Base-by-base conservation (phyloP, 2,329 filamentous ascomycete genomes). In the Pseudogymnoascus destructans region DNA sequence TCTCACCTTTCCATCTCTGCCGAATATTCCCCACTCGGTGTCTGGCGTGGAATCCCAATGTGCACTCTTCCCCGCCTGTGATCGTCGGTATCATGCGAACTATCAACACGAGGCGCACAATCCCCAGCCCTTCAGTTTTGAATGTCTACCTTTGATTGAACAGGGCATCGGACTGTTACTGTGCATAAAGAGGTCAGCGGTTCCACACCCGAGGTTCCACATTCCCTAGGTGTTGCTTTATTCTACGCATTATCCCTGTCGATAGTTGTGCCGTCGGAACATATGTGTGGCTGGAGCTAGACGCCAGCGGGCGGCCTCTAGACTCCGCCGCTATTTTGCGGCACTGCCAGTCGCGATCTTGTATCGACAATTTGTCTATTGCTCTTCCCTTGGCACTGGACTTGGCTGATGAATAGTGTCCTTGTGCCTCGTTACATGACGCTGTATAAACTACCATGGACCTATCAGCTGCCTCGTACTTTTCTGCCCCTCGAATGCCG, bases 11-110 rank as follows among this genome's bases (percentile, higher is more conserved):
- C 9, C 25, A 52, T 30, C 4, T 52, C 9, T 23, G 19, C 15
- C 25, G 3, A 5, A 30, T 11, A 27, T 2, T 17, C 46, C 46
- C 46, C 46, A 52, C 42, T 15, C 27, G 23, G 15, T 2, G 10
- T 52, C 46, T 52, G 46, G 46, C 46, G 25, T 32, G 32, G 46
- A 52, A 32, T 25, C 46, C 46, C 25, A 6, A 52, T 30, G n/a
- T 52, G 46, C 25, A 8, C 10, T 52, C 25, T 52, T 19, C 46
- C 46, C 46, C 46, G 46, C 46, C 25, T 15, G 46, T 52, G 46
- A 52, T 52, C 46, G 46, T 30, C 46, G 9, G 46, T 52, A 52
- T 52, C 46, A 52, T 52, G 46, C 25, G 46, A 52, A 25, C 25
- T n/a, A 19, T 13, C 25, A 52, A 52, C 46, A 52, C 46, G 46